A percentile compares a stretch with the other conserved stretches of the same genome.
Evolutionary conservation across 2,329 filamentous ascomycete genomes (phyloP).

Genomic region (Fusarium pilosicola): DNA sequence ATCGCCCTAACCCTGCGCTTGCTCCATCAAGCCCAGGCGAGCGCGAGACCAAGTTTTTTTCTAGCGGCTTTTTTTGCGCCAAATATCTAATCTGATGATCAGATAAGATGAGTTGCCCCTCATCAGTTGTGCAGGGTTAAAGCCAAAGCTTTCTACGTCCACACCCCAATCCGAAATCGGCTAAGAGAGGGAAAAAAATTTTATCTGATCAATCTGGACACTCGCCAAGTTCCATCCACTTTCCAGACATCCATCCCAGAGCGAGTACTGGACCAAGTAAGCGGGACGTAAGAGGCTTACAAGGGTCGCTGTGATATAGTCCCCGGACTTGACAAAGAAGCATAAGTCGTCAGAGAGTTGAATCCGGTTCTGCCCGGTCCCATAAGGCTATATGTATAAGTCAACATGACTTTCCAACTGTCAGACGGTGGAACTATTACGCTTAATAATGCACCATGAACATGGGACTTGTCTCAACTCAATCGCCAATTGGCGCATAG

Average conservation of each 20-base stretch:
- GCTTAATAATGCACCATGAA: not conserved
- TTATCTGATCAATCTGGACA: slow-evolving; percentile 41
- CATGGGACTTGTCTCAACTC: not conserved
- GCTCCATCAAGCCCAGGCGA: not conserved
- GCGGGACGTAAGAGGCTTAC: not conserved
- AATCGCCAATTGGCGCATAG: not conserved
- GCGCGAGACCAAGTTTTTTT: slow-evolving; percentile 10
- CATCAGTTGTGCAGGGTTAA: slow-evolving; percentile 4
- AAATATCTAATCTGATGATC: slow-evolving; percentile 58
- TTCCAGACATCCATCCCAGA: not conserved
- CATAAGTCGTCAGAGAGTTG: not conserved
- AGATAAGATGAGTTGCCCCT: slow-evolving; percentile 52
- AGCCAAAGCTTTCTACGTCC: slow-evolving; percentile 3
- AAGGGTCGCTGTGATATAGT: not conserved
- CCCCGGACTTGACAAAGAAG: not conserved
- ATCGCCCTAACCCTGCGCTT: not conserved
- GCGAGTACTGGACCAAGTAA: not conserved
- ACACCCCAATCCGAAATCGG: slow-evolving; percentile 40
- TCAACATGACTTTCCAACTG: not conserved
- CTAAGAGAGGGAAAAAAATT: slow-evolving; percentile 32
- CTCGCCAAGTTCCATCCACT: not conserved
- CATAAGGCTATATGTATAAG: not conserved
- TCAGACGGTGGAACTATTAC: not conserved
- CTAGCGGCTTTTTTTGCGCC: slow-evolving; percentile 19
- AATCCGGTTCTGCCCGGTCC: no score